Conservation (phyloP, 2,329 filamentous ascomycete genomes). For the Rutstroemia sp. region DNA sequence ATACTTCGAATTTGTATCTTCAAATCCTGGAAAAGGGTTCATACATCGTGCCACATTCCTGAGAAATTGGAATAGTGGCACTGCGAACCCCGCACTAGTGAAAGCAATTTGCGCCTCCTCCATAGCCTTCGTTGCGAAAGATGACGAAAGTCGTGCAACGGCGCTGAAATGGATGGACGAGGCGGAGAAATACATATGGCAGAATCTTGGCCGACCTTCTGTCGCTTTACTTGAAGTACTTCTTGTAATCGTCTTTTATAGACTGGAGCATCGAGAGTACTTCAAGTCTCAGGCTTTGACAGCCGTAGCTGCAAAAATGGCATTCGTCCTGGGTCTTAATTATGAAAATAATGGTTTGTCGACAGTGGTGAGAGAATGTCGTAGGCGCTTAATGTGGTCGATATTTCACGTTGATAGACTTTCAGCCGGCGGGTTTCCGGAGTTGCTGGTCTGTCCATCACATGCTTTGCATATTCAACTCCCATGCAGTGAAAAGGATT, state of each 20-base stretch:
- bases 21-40: conserved; percentile 7
- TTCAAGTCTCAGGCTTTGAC: conserved; percentile 7
- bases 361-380: conserved; percentile 6
- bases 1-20: conserved; percentile 9
- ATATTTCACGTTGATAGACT: conserved; percentile 9
- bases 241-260: conserved; percentile 8
- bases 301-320: conserved; percentile 8
- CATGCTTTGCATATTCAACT: conserved; percentile 9
- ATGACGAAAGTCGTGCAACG: conserved; percentile 2
- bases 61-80: conserved; percentile 8
- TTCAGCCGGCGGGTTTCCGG: conserved; percentile 6
- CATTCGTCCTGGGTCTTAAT: conserved; percentile 4
- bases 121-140: conserved; percentile 7
- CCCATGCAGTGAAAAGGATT: conserved; percentile 8
- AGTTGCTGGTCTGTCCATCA: conserved; percentile 7
- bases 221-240: conserved; percentile 1
- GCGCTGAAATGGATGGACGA: conserved; percentile 8
- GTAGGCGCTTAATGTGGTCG: conserved; percentile 6
- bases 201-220: conserved; percentile 1
- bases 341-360: conserved; percentile 7
- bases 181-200: conserved; percentile 5
- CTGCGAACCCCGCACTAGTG: conserved; percentile 1
- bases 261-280: conserved; percentile 4
- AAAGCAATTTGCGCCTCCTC: conserved; percentile 7
- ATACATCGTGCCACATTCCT: conserved; percentile 8